phyloP scores from a whole-genome alignment of 164 flowering plant species.

The Warburgia ugandensis region DNA sequence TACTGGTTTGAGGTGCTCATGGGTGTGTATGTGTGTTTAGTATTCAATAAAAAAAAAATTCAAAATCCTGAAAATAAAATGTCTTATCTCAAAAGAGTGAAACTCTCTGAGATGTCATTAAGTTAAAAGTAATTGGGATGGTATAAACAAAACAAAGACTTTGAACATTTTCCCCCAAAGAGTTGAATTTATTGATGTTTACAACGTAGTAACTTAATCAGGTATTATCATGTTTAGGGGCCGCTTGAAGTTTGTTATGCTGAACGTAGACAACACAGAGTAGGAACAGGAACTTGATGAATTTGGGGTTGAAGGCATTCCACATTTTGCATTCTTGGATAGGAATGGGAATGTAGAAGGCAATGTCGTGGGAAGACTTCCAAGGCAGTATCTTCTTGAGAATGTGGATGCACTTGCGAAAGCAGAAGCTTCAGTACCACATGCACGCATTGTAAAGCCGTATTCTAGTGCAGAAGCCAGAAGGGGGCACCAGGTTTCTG shows the following conservation, averaged over 20 bases:
- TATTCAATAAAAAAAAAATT: too few species aligned
- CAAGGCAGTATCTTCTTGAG: slow-evolving; percentile 56
- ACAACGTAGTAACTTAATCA: too few species aligned
- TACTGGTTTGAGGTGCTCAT: too few species aligned
- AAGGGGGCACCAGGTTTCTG: slow-evolving; percentile 65
- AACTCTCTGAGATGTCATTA: too few species aligned
- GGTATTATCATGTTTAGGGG: slow-evolving; percentile 53
- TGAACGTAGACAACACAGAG: slow-evolving; percentile 96
- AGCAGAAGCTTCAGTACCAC: slow-evolving; percentile 74
- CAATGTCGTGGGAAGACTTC: slow-evolving; percentile 83
- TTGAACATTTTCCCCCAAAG: too few species aligned
- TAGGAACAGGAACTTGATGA: slow-evolving; percentile 99
- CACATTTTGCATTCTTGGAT: slow-evolving; percentile 95
- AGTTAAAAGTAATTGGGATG: too few species aligned
- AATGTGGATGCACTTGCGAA: slow-evolving; percentile 79
- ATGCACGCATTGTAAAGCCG: slow-evolving; percentile 76
- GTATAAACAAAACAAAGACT: too few species aligned
- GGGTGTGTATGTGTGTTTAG: too few species aligned
- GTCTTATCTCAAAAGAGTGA: too few species aligned
- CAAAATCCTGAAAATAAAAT: too few species aligned
- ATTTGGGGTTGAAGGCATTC: slow-evolving; percentile 98
- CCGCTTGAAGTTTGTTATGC: slow-evolving; percentile 88
- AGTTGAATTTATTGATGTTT: too few species aligned
- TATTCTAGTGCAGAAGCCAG: slow-evolving; percentile 74
- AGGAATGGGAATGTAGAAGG: slow-evolving; percentile 89